Conservation (phyloP, 2,329 filamentous ascomycete genomes). For the Trichoderma koningiopsis region DNA sequence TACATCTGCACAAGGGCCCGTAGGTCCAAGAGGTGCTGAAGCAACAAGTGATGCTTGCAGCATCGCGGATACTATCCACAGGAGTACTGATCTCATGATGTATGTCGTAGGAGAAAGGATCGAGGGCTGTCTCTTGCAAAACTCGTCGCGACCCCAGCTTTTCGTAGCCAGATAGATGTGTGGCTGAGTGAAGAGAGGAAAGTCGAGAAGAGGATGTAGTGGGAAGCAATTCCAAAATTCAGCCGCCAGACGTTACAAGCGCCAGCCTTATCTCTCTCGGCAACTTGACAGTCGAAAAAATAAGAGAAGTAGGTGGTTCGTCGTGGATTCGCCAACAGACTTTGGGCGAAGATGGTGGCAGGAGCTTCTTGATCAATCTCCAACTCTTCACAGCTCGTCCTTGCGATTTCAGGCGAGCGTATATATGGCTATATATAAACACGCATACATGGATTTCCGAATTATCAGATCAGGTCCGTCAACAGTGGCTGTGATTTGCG, state of each 20-base stretch:
- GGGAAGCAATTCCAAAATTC: not conserved
- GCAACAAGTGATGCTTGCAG: slow-evolving; percentile 27
- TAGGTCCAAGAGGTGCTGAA: slow-evolving; percentile 37
- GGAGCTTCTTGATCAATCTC: not conserved
- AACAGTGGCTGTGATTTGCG: not conserved
- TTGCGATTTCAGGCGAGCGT: not conserved
- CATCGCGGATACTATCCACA: slow-evolving; percentile 22
- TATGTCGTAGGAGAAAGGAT: not conserved
- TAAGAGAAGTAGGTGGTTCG: not conserved
- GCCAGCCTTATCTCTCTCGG: not conserved
- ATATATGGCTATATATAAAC: not conserved
- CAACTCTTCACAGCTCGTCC: not conserved
- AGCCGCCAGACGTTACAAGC: not conserved
- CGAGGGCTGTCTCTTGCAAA: not conserved
- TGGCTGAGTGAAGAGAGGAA: not conserved
- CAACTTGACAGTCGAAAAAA: not conserved
- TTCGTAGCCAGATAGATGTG: not conserved
- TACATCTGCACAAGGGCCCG: slow-evolving; percentile 41
- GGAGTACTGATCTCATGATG: slow-evolving; percentile 21
- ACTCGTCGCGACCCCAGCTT: not conserved
- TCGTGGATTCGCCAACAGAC: not conserved
- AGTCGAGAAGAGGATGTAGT: too few relatives aligned
- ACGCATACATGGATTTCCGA: not conserved
- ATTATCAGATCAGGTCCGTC: not conserved
- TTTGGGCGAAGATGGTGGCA: not conserved